Percentiles rank a stretch among this genome's conserved stretches.
phyloP scores from a whole-genome alignment of 441 rosid species.

The Adansonia madagascariensis region DNA sequence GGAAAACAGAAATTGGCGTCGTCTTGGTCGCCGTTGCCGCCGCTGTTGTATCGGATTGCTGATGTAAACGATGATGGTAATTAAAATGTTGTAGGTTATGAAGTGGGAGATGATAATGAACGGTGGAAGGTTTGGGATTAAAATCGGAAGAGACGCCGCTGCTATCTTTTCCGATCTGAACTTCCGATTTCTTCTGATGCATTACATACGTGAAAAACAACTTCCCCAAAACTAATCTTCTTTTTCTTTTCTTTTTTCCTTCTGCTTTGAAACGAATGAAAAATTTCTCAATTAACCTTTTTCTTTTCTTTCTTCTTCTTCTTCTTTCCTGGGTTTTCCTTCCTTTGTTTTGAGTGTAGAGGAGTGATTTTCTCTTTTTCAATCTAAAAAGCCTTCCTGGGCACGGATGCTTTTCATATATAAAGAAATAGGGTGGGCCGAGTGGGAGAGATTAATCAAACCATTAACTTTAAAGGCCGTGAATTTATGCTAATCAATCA shows the following conservation, averaged over 20 bases:
- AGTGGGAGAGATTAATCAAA: too few species aligned
- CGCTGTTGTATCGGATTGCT: too few species aligned
- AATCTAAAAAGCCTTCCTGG: background rate
- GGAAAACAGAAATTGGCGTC: constrained; percentile 8
- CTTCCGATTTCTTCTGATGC: constrained; percentile 98
- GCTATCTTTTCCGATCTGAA: constrained; percentile 99
- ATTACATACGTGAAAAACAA: constrained; percentile 53
- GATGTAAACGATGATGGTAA: constrained; percentile 28
- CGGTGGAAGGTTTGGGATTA: constrained; percentile 55
- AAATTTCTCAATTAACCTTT: background rate
- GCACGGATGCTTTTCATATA: background rate
- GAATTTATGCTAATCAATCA: constrained; percentile 26
- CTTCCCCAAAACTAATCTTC: background rate
- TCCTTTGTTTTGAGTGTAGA: background rate
- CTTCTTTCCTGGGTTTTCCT: background rate
- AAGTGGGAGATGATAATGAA: constrained; percentile 26
- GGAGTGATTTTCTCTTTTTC: constrained; percentile 19
- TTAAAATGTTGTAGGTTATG: constrained; percentile 17
- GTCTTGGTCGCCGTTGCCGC: background rate
- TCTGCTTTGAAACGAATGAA: background rate
- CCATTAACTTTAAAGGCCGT: too few species aligned
- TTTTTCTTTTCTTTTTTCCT: background rate
- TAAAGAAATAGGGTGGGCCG: background rate
- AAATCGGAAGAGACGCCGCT: constrained; percentile 96
- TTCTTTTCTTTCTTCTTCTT: background rate